Base-by-base conservation (phyloP, 257 asterid genomes). In the Euphrasia confusa region DNA sequence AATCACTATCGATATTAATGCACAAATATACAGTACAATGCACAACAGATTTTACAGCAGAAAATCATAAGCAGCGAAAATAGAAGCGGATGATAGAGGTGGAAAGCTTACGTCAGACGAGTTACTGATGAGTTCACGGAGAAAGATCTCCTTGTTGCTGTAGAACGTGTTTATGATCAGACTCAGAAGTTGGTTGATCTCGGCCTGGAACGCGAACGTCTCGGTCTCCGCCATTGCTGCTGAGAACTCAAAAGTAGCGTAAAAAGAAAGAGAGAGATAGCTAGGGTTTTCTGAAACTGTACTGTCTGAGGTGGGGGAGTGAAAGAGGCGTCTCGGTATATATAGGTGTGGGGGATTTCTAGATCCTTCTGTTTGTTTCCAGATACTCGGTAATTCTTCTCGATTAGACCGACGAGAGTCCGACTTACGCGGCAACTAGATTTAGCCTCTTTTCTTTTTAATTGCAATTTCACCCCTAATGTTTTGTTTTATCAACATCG, bases 61-160 rank as follows among this genome's bases (percentile, higher is more conserved):
- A 33, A 33, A 33, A 6, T 6, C 10, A 37, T 37, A 37, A 1
- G 3, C 42, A 0, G 10, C 42, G 42, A 7, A 7, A 37, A 30
- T 32, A 10, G 0, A 26, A 26, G 6, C 2, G 30, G 4, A 37
- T 3, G 49, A 39, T 21, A 14, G 47, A 45, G 18, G 45, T 10
- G 68, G 10, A 42, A 56, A n/a, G 14, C 82, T 83, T 69, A 80
- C 89, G 70, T 83, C 90, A 3, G 90, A 83, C 8, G 89, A 76
- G 69, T 83, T 83, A 39, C 84, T 80, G 72, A 83, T 83, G 12
- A 83, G 71, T 35, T 83, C 87, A 60, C 87, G 79, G 5, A 83
- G 86, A 18, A 83, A 83, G 73, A 83, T 83, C 84, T 83, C 90
- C 67, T 83, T 83, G 84, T 83, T 83, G 75, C 86, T 80, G 76